These are phyloP conservation scores for Breynia disticha DNA, from an alignment of 441 rosid species.

Conservation along the genomic window DNA sequence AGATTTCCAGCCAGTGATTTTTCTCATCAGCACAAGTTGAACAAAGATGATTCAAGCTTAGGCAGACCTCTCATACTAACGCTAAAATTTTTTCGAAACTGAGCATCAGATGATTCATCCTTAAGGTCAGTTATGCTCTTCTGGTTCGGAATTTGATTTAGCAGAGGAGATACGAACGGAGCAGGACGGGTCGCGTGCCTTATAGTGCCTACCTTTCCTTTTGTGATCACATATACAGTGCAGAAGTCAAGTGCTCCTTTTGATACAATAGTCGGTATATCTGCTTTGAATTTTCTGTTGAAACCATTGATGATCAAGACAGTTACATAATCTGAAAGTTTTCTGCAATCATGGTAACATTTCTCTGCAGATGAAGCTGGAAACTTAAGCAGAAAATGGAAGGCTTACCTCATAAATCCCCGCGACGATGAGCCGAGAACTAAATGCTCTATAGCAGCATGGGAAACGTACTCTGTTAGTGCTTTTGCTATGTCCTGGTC, in stretches of 20 bases:
- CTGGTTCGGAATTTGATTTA: slow-evolving; percentile 37
- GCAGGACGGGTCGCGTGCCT: slow-evolving; percentile 55
- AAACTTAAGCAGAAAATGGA: background rate
- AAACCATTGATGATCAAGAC: background rate
- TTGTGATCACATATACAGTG: slow-evolving; percentile 59
- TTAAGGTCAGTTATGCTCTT: slow-evolving; percentile 2
- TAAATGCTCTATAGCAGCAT: slow-evolving; percentile 61
- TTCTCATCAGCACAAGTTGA: background rate
- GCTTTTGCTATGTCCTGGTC: slow-evolving; percentile 57
- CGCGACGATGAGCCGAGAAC: slow-evolving; percentile 68
- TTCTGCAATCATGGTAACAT: background rate
- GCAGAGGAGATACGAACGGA: slow-evolving; percentile 55
- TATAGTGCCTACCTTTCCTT: slow-evolving; percentile 61
- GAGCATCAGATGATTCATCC: slow-evolving; percentile 21
- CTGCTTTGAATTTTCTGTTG: slow-evolving; percentile 62
- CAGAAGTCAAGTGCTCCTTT: slow-evolving; percentile 89
- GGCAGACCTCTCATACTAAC: slow-evolving; percentile 35
- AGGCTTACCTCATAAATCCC: slow-evolving; percentile 57
- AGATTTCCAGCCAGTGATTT: background rate
- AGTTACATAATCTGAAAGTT: no score
- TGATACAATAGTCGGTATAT: slow-evolving; percentile 45
- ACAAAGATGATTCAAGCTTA: background rate
- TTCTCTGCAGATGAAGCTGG: background rate
- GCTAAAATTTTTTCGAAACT: slow-evolving; percentile 26
- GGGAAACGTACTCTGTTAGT: slow-evolving; percentile 56